A percentile compares a stretch with the other conserved stretches of the same genome.
These are phyloP conservation scores for Coemansia sp. DNA, from an alignment of 192 early-diverging fungal species.

Conservation along the genomic window DNA sequence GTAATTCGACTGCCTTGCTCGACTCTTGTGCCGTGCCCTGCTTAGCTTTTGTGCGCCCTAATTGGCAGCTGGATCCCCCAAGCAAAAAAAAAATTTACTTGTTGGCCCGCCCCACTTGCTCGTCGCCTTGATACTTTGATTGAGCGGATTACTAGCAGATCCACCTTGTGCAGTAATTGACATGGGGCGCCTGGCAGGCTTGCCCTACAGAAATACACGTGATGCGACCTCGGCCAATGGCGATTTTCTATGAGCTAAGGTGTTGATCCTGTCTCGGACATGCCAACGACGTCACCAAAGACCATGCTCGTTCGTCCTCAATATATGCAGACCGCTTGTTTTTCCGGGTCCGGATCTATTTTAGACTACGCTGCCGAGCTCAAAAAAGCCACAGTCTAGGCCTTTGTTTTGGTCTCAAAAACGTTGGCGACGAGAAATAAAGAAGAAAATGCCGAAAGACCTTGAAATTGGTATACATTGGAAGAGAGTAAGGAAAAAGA, in stretches of 20 bases:
- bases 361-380: neutral
- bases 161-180: neutral
- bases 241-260: neutral
- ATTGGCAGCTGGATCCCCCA: constrained; percentile 2
- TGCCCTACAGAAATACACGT: constrained; percentile 3
- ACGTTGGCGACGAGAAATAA: neutral
- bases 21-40: neutral
- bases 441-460: neutral
- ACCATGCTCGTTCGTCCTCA: neutral
- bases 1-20: neutral
- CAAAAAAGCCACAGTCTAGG: neutral
- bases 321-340: neutral
- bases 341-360: neutral
- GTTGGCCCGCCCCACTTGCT: neutral
- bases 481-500: neutral
- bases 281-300: neutral
- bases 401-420: neutral
- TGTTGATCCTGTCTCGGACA: neutral
- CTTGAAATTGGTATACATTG: neutral
- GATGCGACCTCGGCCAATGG: neutral
- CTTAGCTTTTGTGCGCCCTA: neutral
- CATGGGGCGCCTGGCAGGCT: neutral
- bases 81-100: constrained; percentile 17
- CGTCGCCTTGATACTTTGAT: neutral
- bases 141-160: neutral